Conservation (phyloP, 345 rosid genomes). For the Orychophragmus violaceus region DNA sequence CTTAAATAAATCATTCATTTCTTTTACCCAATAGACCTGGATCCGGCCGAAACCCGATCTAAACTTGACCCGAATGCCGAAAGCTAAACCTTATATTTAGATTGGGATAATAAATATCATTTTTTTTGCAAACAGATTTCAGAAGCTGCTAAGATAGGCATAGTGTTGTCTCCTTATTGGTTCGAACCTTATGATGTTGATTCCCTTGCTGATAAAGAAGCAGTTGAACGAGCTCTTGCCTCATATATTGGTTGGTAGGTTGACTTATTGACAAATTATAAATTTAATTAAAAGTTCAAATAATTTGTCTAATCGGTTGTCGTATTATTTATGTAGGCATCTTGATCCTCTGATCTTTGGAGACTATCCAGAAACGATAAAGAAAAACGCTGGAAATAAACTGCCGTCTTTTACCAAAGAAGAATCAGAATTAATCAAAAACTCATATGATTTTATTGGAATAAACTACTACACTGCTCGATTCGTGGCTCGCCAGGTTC, state of each 20-base stretch:
- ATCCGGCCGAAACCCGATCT: too few species aligned
- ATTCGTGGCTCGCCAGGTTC: slow-evolving; percentile 16
- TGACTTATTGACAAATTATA: neutral
- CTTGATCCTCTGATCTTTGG: slow-evolving; percentile 37
- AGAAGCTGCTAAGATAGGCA: slow-evolving; percentile 22
- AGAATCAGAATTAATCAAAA: slow-evolving; percentile 26
- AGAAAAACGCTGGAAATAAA: slow-evolving; percentile 25
- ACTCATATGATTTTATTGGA: slow-evolving; percentile 42
- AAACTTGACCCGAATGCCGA: too few species aligned
- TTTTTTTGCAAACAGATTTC: slow-evolving; percentile 7
- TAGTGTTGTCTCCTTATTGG: slow-evolving; percentile 27
- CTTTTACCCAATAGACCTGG: too few species aligned
- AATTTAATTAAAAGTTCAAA: too few species aligned
- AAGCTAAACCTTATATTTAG: too few species aligned
- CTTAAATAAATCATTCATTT: too few species aligned
- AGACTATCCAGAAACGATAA: slow-evolving; percentile 33
- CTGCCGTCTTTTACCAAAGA: slow-evolving; percentile 33
- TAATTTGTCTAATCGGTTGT: too few species aligned
- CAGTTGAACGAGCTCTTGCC: slow-evolving; percentile 21
- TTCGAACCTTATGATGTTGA: slow-evolving; percentile 21
- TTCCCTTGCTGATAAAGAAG: slow-evolving; percentile 24
- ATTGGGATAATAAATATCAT: neutral
- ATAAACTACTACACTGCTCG: slow-evolving; percentile 39
- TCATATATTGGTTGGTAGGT: slow-evolving; percentile 20
- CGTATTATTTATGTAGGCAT: slow-evolving; percentile 17